Percentiles rank a stretch among this genome's conserved stretches.
phyloP scores from a whole-genome alignment of 2,329 filamentous ascomycete species.

The Diaporthe longicolla region DNA sequence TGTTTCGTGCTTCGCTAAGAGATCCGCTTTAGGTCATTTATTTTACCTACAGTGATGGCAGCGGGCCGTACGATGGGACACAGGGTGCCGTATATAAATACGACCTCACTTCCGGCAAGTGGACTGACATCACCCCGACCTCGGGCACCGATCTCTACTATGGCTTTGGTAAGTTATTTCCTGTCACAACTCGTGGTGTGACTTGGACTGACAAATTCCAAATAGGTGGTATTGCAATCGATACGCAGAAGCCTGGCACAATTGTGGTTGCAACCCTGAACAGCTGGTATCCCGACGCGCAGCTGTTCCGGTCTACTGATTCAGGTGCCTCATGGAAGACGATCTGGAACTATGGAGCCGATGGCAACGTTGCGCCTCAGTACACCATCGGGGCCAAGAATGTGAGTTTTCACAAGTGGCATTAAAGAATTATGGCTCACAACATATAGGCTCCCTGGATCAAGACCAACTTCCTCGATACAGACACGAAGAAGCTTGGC shows the following conservation, averaged over 20 bases:
- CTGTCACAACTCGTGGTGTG: neutral
- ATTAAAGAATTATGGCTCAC: neutral
- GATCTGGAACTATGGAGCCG: slow-evolving; percentile 66
- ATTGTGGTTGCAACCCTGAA: slow-evolving; percentile 70
- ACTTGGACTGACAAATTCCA: neutral
- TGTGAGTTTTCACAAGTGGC: neutral
- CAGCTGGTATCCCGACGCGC: slow-evolving; percentile 71
- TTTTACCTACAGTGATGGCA: slow-evolving; percentile 67
- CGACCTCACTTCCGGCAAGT: slow-evolving; percentile 61
- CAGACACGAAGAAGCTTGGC: slow-evolving; percentile 65
- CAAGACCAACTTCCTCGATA: slow-evolving; percentile 61
- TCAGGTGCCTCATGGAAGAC: slow-evolving; percentile 67
- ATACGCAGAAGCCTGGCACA: slow-evolving; percentile 67
- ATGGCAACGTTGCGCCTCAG: slow-evolving; percentile 60
- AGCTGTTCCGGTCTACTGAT: slow-evolving; percentile 69
- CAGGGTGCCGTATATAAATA: slow-evolving; percentile 68
- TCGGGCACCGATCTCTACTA: slow-evolving; percentile 62
- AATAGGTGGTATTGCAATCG: slow-evolving; percentile 65
- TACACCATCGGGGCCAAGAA: slow-evolving; percentile 58
- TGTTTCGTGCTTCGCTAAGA: neutral
- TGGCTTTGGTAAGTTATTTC: slow-evolving; percentile 58
- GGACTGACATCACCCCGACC: slow-evolving; percentile 71
- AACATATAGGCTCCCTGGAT: slow-evolving; percentile 66
- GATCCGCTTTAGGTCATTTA: slow-evolving; percentile 55
- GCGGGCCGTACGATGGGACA: slow-evolving; percentile 70